Evolutionary conservation across 805 yeast species (phyloP), one percentile per base, ranked within the genome.

Genomic region (Ogataea chonburiensis): DNA sequence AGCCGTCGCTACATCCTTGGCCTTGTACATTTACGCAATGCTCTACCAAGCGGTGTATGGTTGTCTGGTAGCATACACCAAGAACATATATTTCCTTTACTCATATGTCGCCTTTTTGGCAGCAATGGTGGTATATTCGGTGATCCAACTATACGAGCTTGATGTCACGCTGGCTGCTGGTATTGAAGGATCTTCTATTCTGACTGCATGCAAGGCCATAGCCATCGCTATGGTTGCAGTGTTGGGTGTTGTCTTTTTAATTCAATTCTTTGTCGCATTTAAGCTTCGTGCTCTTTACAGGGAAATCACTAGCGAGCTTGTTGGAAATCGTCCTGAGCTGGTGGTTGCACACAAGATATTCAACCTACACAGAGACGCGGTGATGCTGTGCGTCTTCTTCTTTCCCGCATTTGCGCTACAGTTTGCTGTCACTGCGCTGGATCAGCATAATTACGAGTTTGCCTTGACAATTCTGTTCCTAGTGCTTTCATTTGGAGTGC

Each of bases 371-470:
- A 45, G 67, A 25, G 41, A 53, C 21, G 45, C 58, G 20, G 42
- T 63, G 8, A 34, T 60, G 7, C 48, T 63, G 19, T 55, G 55
- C 24, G 50, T 52, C 13, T 69, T 68, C 54, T 70, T 68, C 55
- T 64, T 68, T 35, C 54, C 69, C 17, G 72, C 67, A 2, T 70
- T 68, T 53, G 67, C 73, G 3, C 54, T 68, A 8, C 74, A 70
- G 43, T 70, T 66, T 38, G 53, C 67, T 11, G 66, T 67, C 19
- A 67, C 68, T 33, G 63, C 66, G 58, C 51, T 69, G 9, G 39
- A 50, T 12, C 53, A 59, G 24, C 50, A 50, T 28, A 65, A 68
- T 10, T 55, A 52, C 5, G 74, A 70, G 49, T 70, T 70, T 45
- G 62, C 62, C n/a, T 46, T 68, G 25, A 70, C 75, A 0, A 56